These are phyloP conservation scores for Phytophthora pistaciae DNA, from an alignment of 352 stramenopile species.

Conservation along the genomic window DNA sequence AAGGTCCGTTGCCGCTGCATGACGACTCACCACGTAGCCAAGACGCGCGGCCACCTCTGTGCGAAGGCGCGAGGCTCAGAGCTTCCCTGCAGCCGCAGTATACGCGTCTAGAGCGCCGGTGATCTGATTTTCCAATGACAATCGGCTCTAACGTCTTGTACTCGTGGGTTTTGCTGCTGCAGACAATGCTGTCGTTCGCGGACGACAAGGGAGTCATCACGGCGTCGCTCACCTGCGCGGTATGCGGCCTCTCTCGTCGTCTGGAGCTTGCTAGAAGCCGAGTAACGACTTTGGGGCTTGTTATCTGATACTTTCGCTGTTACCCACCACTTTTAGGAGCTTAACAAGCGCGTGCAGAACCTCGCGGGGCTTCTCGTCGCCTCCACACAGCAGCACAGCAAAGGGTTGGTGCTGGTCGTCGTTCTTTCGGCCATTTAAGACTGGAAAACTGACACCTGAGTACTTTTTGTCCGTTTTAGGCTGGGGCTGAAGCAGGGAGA, in stretches of 20 bases:
- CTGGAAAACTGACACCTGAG: neutral
- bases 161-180: conserved; percentile 15
- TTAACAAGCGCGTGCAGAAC: conserved; percentile 74
- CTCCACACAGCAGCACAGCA: conserved; percentile 56
- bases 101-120: neutral
- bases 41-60: neutral
- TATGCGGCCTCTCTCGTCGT: conserved; percentile 29
- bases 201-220: conserved; percentile 71
- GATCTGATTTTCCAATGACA: neutral
- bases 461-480: too few relatives aligned
- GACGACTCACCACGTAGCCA: conserved; percentile 8
- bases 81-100: conserved; percentile 1
- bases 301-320: conserved; percentile 10
- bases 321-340: conserved; percentile 49
- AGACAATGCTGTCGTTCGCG: conserved; percentile 84
- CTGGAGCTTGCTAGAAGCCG: neutral
- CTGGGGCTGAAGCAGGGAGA: conserved; percentile 74
- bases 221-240: conserved; percentile 61
- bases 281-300: conserved; percentile 13
- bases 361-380: conserved; percentile 71
- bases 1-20: conserved; percentile 38
- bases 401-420: conserved; percentile 56
- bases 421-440: neutral
- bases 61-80: conserved; percentile 1
- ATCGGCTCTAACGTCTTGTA: neutral